Conservation (phyloP, 192 early-diverging fungal genomes). For the Gaertneriomyces sp. region DNA sequence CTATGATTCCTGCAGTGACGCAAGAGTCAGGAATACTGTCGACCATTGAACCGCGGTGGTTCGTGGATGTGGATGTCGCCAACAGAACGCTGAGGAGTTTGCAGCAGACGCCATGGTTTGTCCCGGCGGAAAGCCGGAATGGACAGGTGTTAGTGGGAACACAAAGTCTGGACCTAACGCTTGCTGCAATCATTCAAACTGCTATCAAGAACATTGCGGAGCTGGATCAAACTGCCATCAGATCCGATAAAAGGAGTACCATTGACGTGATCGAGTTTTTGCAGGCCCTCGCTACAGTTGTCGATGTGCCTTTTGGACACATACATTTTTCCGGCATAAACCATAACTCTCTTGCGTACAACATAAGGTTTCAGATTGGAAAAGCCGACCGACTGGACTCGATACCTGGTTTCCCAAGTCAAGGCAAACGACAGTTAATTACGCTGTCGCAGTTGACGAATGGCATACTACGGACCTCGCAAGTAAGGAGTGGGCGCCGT, state of each 20-base stretch:
- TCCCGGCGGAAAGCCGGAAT: not conserved
- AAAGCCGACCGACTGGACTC: conserved; percentile 43
- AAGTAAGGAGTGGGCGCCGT: too few relatives aligned
- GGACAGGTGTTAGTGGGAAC: conserved; percentile 3
- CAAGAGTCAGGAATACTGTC: too few relatives aligned
- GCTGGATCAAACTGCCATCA: conserved; percentile 36
- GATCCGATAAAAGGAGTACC: not conserved
- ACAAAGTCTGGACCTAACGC: conserved; percentile 26
- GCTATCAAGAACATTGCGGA: conserved; percentile 29
- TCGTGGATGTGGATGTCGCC: conserved; percentile 20
- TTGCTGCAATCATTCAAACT: conserved; percentile 21
- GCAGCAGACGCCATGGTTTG: conserved; percentile 40
- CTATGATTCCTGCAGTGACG: conserved; percentile 11
- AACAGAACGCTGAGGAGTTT: conserved; percentile 17
- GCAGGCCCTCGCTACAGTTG: conserved; percentile 17
- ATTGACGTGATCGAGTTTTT: conserved; percentile 22
- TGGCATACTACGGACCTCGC: conserved; percentile 26
- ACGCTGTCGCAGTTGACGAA: conserved; percentile 43
- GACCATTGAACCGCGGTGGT: too few relatives aligned
- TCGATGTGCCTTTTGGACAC: conserved; percentile 46
- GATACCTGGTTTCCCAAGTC: conserved; percentile 49
- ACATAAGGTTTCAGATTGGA: conserved; percentile 29
- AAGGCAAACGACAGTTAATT: conserved; percentile 49
- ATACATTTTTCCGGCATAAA: conserved; percentile 27
- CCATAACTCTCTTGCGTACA: conserved; percentile 22